These are phyloP conservation scores for Trapa incisa DNA, from an alignment of 345 rosid genomes.

Conservation along the genomic window DNA sequence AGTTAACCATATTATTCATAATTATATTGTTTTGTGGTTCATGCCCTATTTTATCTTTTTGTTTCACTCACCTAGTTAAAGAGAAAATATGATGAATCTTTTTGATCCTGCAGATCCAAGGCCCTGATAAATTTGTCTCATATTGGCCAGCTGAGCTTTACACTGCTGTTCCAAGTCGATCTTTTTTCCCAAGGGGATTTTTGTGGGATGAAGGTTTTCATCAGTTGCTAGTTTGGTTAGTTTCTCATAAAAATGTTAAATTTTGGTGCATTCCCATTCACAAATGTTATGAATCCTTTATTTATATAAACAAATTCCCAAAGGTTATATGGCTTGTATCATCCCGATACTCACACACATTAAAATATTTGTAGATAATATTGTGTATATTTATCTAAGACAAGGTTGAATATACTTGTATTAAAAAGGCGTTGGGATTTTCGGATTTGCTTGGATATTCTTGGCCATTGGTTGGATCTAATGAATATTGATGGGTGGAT, in stretches of 20 bases:
- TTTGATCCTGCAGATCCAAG: constrained; percentile 34
- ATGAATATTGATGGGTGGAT: constrained; percentile 96
- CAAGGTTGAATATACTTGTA: constrained; percentile 6
- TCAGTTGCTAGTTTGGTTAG: constrained; percentile 77
- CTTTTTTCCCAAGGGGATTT: constrained; percentile 83
- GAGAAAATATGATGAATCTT: background rate
- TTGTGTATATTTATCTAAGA: background rate
- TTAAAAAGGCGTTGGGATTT: constrained; percentile 87
- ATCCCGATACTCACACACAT: background rate
- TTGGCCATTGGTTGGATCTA: constrained; percentile 93
- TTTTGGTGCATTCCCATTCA: constrained; percentile 2
- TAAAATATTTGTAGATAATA: background rate
- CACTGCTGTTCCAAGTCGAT: constrained; percentile 93
- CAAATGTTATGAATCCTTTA: background rate
- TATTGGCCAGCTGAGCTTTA: constrained; percentile 96
- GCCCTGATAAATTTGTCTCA: constrained; percentile 34
- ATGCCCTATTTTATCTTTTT: background rate
- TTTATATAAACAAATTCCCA: background rate
- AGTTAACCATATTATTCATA: background rate
- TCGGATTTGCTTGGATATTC: constrained; percentile 64
- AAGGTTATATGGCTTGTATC: background rate
- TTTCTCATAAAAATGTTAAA: background rate
- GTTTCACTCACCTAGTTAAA: background rate
- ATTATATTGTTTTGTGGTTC: background rate
- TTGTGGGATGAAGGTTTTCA: constrained; percentile 99